Evolutionary conservation across 352 stramenopile species (phyloP).

Genomic region (Phytopythium delawarense): DNA sequence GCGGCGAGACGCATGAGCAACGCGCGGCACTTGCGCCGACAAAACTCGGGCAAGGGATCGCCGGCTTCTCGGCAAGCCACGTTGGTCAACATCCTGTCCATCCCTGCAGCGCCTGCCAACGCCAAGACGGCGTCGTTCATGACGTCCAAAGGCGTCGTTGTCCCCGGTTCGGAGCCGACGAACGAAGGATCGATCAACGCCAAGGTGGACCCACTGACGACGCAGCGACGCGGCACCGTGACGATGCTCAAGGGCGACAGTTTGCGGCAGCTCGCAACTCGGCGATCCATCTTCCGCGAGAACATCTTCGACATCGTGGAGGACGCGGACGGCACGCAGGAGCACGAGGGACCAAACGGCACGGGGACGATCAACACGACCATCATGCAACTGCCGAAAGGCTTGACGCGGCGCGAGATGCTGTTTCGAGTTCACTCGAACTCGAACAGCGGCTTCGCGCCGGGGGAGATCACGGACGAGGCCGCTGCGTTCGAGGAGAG

Average conservation of each 20-base stretch:
- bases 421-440: slow-evolving; percentile 48
- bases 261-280: slow-evolving; percentile 23
- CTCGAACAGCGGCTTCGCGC: background rate
- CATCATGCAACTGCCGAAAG: slow-evolving; percentile 75
- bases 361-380: slow-evolving; percentile 29
- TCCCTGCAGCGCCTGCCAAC: background rate
- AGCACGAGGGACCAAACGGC: slow-evolving; percentile 19
- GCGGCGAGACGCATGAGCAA: slow-evolving; percentile 11
- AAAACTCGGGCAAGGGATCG: background rate
- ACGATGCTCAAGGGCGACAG: slow-evolving; percentile 32
- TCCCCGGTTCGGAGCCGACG: background rate
- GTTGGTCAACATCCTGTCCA: slow-evolving; percentile 5
- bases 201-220: background rate
- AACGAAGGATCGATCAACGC: background rate
- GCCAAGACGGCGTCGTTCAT: background rate
- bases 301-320: slow-evolving; percentile 82
- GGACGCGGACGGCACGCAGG: slow-evolving; percentile 40
- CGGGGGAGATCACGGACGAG: slow-evolving; percentile 37
- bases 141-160: background rate
- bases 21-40: slow-evolving; percentile 11
- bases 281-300: slow-evolving; percentile 46
- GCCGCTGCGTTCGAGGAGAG: slow-evolving; percentile 68
- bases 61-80: background rate
- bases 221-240: slow-evolving; percentile 30
- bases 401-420: slow-evolving; percentile 64